Evolutionary conservation across 1,284 basidiomycete genomes (phyloP).

Genomic region (Marasmius fiardii): DNA sequence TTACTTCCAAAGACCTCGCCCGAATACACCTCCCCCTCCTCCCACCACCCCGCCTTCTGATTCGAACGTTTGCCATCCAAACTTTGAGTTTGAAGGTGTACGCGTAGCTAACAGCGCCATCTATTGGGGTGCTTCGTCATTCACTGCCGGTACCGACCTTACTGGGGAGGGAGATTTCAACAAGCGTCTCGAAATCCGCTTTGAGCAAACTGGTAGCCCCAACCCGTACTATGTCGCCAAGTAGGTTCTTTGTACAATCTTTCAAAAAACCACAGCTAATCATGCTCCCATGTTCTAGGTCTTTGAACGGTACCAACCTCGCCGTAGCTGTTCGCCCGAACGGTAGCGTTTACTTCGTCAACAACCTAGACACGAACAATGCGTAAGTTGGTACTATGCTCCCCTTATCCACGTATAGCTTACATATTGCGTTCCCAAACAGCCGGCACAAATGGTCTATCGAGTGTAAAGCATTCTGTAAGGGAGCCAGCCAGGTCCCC

Average conservation of each 20-base stretch:
- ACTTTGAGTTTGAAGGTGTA: conserved; percentile 8
- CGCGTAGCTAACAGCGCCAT: conserved; percentile 7
- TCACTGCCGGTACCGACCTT: conserved; percentile 2
- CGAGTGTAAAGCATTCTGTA: too few relatives aligned
- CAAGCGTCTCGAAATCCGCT: conserved; percentile 8
- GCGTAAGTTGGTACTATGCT: too few relatives aligned
- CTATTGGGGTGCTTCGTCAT: conserved; percentile 5
- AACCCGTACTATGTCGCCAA: conserved; percentile 6
- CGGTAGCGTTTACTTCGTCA: conserved; percentile 9
- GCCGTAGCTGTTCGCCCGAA: conserved; percentile 1
- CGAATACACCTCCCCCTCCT: background rate
- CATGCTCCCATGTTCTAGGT: background rate
- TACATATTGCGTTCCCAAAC: too few relatives aligned
- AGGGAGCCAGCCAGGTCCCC: too few relatives aligned
- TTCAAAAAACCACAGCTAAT: background rate
- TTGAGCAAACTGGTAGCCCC: conserved; percentile 5
- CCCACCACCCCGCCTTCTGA: background rate
- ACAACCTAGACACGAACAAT: conserved; percentile 1
- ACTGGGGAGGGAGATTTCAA: conserved; percentile 6
- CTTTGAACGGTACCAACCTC: conserved; percentile 6
- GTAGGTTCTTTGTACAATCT: background rate
- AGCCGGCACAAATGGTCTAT: too few relatives aligned
- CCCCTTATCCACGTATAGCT: too few relatives aligned
- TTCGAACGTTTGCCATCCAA: conserved; percentile 2
- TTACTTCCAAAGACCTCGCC: conserved; percentile 3